Evolutionary conservation across 371 early-diverging fungal genomes (phyloP), one percentile per base, ranked within the genome.

Genomic region (Gilbertella persicaria): DNA sequence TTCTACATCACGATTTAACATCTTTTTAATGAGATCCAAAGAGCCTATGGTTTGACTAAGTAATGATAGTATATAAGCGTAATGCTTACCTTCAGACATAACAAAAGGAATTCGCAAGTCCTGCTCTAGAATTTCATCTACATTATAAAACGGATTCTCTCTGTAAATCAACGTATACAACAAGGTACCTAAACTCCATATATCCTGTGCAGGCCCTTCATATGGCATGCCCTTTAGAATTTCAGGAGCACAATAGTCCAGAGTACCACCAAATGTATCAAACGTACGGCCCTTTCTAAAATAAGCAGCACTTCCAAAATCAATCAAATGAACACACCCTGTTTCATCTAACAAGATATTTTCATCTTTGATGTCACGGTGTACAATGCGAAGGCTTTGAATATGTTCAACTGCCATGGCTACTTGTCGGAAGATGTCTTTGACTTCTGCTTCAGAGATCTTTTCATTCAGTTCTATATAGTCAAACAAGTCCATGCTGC

Each of bases 181-280:
- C 28, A 94, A 71, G 36, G 91, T 84, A 0, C 93, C 94, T 3
- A 90, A 61, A 19, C 91, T 85, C 91, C 93, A 95, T 39, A 90
- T 84, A 60, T 95, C 95, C 56, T 90, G 92, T 23, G 87, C 87
- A 35, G 79, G 82, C 0, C 89, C 90, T 42, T 81, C 77, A 57
- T 91, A 91, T 37, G 79, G 69, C 50, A 79, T 74, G 17, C 91
- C 91, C 17, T 79, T 72, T 38, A 90, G 51, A 1, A 89, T 74
- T 60, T 91, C 91, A 2, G 91, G 89, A 0, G 90, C 84, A 43
- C 85, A 86, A 62, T 87, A 91, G 29, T 87, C 87, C 37, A 87
- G 56, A 0, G 90, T 91, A 1, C 91, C 91, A 38, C 80, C 79
- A 59, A 90, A 90, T 3, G 88, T 87, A 50, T 85, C 84, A 67